Conservation (phyloP, 805 yeast species). For the Nakazawaea anatomiae region DNA sequence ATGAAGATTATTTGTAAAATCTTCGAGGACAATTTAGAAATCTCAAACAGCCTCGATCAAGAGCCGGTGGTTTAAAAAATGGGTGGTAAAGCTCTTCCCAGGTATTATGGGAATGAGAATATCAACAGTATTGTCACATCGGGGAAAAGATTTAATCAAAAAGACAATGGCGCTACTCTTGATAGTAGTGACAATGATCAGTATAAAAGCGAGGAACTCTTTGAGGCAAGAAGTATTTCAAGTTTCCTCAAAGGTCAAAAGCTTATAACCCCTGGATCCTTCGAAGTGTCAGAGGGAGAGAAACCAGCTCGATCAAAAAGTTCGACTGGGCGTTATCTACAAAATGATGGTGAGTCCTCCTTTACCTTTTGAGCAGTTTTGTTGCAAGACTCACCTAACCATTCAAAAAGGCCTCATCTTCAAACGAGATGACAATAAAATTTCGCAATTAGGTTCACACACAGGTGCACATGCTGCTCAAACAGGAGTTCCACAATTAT, state of each 20-base stretch:
- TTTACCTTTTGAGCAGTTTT: neutral
- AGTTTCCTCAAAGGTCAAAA: neutral
- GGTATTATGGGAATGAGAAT: neutral
- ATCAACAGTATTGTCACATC: neutral
- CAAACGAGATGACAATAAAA: constrained; percentile 2
- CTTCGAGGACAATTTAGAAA: too few relatives aligned
- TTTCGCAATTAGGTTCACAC: neutral
- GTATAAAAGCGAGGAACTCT: neutral
- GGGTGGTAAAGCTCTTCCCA: neutral
- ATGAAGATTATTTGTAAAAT: neutral
- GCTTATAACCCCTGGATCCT: constrained; percentile 6
- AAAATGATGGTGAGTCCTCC: neutral
- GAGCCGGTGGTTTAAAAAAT: neutral
- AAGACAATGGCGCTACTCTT: neutral
- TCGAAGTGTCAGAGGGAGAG: neutral
- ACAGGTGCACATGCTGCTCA: neutral
- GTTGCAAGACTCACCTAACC: neutral
- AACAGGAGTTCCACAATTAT: neutral
- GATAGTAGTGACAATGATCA: neutral
- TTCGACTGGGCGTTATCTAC: neutral
- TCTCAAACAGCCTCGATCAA: neutral
- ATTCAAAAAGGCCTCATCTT: neutral
- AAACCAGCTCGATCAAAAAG: neutral
- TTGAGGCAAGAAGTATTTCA: neutral
- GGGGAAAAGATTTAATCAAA: neutral